These are phyloP conservation scores for Acidomyces sp. DNA, from an alignment of 495 filamentous ascomycete genomes.

Conservation along the genomic window DNA sequence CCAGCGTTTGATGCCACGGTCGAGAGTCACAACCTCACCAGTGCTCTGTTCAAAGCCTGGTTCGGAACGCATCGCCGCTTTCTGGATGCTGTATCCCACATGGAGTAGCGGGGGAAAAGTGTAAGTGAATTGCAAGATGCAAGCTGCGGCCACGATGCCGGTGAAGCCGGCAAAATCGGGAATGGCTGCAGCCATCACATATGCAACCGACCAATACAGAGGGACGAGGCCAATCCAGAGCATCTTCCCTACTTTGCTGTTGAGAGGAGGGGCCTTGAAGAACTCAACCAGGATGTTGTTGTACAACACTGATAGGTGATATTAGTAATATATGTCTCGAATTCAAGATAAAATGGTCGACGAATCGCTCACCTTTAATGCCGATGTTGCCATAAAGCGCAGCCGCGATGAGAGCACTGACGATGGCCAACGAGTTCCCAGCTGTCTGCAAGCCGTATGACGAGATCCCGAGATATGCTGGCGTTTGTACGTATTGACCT, in stretches of 20 bases:
- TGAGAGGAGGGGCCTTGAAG: slow-evolving; percentile 12
- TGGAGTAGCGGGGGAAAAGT: slow-evolving; percentile 37
- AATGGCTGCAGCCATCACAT: slow-evolving; percentile 25
- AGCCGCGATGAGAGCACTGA: slow-evolving; percentile 17
- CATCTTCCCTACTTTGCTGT: slow-evolving; percentile 9
- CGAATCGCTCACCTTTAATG: no score
- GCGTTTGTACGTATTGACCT: slow-evolving; percentile 15
- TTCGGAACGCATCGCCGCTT: slow-evolving; percentile 22
- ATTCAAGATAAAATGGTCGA: no score
- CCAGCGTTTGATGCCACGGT: no score
- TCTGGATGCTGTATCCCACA: slow-evolving; percentile 35
- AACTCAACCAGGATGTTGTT: slow-evolving; percentile 16
- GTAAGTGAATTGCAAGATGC: slow-evolving; percentile 39
- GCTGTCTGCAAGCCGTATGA: slow-evolving; percentile 12
- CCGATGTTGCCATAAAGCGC: slow-evolving; percentile 17
- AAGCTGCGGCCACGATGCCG: slow-evolving; percentile 35
- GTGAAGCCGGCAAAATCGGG: slow-evolving; percentile 38
- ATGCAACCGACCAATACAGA: slow-evolving; percentile 19
- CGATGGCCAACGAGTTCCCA: slow-evolving; percentile 16
- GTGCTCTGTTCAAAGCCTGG: slow-evolving; percentile 18
- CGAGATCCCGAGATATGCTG: slow-evolving; percentile 15
- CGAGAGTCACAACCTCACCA: slow-evolving; percentile 7
- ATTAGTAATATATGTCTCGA: no score
- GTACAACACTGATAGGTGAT: no score
- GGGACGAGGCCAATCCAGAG: slow-evolving; percentile 12